Evolutionary conservation across 805 yeast species (phyloP).

Genomic region (Tetrapisispora namnaoensis): DNA sequence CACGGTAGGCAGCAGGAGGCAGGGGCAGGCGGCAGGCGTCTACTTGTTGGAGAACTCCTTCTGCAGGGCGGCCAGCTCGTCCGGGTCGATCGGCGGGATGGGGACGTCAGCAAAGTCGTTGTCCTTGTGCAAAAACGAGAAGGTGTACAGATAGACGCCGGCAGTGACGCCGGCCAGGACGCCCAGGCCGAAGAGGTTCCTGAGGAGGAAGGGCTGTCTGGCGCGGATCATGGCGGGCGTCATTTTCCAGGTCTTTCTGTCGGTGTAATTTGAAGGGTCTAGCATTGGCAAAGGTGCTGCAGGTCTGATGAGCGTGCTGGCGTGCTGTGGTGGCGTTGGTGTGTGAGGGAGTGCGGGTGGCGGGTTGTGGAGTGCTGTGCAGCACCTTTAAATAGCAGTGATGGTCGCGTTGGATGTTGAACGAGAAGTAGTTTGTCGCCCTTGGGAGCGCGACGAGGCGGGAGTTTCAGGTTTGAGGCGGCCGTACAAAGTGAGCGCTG

Average conservation of each 20-base stretch:
- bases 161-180: slow-evolving; percentile 54
- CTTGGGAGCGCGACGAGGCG: too few relatives aligned
- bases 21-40: background rate
- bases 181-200: slow-evolving; percentile 55
- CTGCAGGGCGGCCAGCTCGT: slow-evolving; percentile 61
- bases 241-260: slow-evolving; percentile 70
- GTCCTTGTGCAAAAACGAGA: slow-evolving; percentile 57
- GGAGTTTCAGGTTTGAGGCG: too few relatives aligned
- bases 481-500: too few relatives aligned
- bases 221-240: slow-evolving; percentile 91
- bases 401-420: too few relatives aligned
- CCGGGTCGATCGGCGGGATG: slow-evolving; percentile 81
- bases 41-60: slow-evolving; percentile 47
- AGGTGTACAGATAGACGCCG: slow-evolving; percentile 58
- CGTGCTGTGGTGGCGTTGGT: too few relatives aligned
- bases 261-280: slow-evolving; percentile 41
- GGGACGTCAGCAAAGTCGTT: slow-evolving; percentile 82
- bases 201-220: slow-evolving; percentile 75
- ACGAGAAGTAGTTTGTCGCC: too few relatives aligned
- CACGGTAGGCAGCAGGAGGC: background rate
- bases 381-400: too few relatives aligned
- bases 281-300: slow-evolving; percentile 9
- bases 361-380: too few relatives aligned
- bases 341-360: too few relatives aligned
- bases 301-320: too few relatives aligned